Evolutionary conservation across 2,329 filamentous ascomycete genomes (phyloP).

Genomic region (Elsinoe necatrix): DNA sequence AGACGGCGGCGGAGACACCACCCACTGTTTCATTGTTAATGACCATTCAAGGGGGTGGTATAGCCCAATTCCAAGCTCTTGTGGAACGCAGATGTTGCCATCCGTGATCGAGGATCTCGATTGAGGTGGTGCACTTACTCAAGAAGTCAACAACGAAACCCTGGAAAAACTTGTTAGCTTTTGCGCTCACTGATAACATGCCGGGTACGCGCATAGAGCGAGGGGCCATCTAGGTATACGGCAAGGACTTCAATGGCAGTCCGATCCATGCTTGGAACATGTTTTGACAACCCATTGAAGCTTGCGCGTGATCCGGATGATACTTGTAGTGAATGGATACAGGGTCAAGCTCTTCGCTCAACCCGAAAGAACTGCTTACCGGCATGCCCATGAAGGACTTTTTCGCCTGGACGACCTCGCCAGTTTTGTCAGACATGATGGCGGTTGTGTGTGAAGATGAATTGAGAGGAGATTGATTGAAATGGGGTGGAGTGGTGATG

Average conservation of each 20-base stretch:
- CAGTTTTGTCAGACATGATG: slow-evolving; percentile 35
- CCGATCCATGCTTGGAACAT: background rate
- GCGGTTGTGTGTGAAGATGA: slow-evolving; percentile 29
- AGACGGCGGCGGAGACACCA: slow-evolving; percentile 99
- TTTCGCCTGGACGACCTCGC: slow-evolving; percentile 42
- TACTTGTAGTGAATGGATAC: background rate
- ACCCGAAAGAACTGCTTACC: slow-evolving; percentile 24
- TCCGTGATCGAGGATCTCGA: background rate
- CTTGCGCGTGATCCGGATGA: slow-evolving; percentile 18
- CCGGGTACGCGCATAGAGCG: background rate
- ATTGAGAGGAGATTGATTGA: slow-evolving; percentile 18
- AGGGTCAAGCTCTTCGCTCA: slow-evolving; percentile 17
- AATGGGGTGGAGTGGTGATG: slow-evolving; percentile 10
- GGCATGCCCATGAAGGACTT: slow-evolving; percentile 49
- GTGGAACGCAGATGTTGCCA: background rate
- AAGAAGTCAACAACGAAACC: slow-evolving; percentile 97
- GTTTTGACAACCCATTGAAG: slow-evolving; percentile 4
- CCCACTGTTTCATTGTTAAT: slow-evolving; percentile 64
- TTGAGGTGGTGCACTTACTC: slow-evolving; percentile 61
- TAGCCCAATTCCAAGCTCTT: slow-evolving; percentile 24
- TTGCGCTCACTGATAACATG: slow-evolving; percentile 4
- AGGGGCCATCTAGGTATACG: background rate
- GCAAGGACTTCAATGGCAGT: background rate
- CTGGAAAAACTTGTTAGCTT: slow-evolving; percentile 38
- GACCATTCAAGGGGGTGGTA: background rate